Percentiles rank a stretch among this genome's conserved stretches.
These are phyloP conservation scores for Candida maris DNA, from an alignment of 805 yeast genomes.

Conservation along the genomic window DNA sequence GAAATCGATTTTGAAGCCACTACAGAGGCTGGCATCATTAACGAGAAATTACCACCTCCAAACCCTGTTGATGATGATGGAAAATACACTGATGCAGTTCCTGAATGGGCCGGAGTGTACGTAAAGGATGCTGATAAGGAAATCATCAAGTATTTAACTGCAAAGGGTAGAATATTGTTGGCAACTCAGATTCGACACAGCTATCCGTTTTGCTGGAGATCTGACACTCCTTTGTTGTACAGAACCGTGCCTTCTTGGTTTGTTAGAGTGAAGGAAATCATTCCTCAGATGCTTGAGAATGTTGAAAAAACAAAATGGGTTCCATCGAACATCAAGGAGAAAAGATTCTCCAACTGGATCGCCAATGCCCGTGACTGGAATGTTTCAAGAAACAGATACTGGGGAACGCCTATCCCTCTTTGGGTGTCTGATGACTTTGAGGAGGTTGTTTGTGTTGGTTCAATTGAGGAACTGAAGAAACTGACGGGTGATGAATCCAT, in stretches of 20 bases:
- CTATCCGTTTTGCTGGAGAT: constrained; percentile 99
- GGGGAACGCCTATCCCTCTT: constrained; percentile 99
- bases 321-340: constrained; percentile 84
- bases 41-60: constrained; percentile 71
- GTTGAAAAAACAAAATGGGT: constrained; percentile 93
- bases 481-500: constrained; percentile 79
- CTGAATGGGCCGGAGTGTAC: constrained; percentile 74
- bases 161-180: constrained; percentile 67
- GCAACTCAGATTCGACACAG: constrained; percentile 88
- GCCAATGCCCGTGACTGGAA: constrained; percentile 99
- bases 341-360: constrained; percentile 97
- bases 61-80: constrained; percentile 95
- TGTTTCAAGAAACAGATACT: constrained; percentile 94
- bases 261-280: constrained; percentile 79
- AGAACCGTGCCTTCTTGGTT: constrained; percentile 99
- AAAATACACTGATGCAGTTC: constrained; percentile 68
- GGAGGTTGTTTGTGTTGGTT: constrained; percentile 91
- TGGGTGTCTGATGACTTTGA: constrained; percentile 95
- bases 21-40: constrained; percentile 68
- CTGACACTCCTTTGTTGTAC: constrained; percentile 95
- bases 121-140: constrained; percentile 95
- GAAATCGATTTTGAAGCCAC: constrained; percentile 94
- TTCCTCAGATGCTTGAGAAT: constrained; percentile 85
- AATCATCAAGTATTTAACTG: constrained; percentile 82
- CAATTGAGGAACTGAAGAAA: constrained; percentile 79